Evolutionary conservation across 352 stramenopile genomes (phyloP).

Genomic region (Pythium dissimile): DNA sequence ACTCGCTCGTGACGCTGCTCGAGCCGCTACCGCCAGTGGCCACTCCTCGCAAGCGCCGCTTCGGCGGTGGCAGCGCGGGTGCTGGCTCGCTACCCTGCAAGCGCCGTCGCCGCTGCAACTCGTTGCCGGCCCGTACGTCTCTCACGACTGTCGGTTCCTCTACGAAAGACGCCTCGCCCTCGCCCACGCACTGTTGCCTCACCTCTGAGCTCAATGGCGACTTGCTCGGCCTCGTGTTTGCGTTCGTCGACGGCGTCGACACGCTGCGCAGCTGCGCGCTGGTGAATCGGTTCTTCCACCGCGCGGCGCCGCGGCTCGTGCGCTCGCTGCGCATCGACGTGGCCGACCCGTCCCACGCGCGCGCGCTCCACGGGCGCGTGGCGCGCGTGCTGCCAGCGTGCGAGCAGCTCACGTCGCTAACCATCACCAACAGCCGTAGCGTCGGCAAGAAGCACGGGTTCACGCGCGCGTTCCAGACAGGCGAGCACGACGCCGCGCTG

Average conservation of each 20-base stretch:
- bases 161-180: too few species aligned
- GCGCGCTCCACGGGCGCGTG: constrained; percentile 14
- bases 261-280: constrained; percentile 31
- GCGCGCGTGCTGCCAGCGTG: constrained; percentile 32
- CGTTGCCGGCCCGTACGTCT: too few species aligned
- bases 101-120: background rate
- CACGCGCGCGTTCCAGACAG: constrained; percentile 21
- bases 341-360: background rate
- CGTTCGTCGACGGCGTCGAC: constrained; percentile 49
- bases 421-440: constrained; percentile 49
- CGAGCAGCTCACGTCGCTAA: constrained; percentile 37
- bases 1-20: constrained; percentile 67
- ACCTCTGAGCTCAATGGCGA: constrained; percentile 56
- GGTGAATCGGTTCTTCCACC: constrained; percentile 51
- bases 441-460: constrained; percentile 31
- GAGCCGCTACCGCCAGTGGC: constrained; percentile 26
- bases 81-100: constrained; percentile 10
- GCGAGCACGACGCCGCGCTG: background rate
- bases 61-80: constrained; percentile 17
- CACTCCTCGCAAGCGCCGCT: constrained; percentile 11
- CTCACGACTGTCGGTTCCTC: too few species aligned
- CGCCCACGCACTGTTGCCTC: constrained; percentile 3
- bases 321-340: constrained; percentile 41
- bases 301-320: constrained; percentile 44
- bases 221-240: constrained; percentile 50